phyloP scores from a whole-genome alignment of 169 alveolate genomes.

The Eimeria falciformis region DNA sequence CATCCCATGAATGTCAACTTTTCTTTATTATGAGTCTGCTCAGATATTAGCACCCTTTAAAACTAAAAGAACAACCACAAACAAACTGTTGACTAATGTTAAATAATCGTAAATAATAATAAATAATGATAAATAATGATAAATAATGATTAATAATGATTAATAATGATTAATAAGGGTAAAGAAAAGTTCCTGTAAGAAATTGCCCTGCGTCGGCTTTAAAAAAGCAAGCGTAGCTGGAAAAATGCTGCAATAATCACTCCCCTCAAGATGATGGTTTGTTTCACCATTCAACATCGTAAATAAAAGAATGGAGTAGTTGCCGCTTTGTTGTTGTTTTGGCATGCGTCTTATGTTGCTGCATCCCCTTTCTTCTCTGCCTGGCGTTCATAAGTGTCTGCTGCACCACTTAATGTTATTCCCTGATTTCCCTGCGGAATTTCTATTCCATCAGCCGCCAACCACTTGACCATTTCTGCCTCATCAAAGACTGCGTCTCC shows the following conservation, averaged over 20 bases:
- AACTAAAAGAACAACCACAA: no score
- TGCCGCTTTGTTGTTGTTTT: no score
- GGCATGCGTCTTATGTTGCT: not conserved
- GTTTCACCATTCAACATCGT: no score
- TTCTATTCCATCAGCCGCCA: slow-evolving; percentile 54
- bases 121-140: no score
- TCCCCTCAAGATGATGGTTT: not conserved
- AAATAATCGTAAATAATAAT: no score
- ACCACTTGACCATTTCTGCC: slow-evolving; percentile 54
- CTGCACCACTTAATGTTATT: slow-evolving; percentile 9
- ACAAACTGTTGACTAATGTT: not conserved
- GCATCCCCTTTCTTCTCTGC: slow-evolving; percentile 30
- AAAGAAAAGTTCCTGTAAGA: no score
- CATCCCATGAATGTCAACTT: no score
- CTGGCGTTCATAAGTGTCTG: not conserved
- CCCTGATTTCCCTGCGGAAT: not conserved
- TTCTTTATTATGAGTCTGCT: no score
- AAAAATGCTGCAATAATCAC: not conserved
- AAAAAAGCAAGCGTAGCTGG: not conserved
- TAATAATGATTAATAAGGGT: no score
- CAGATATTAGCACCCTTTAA: no score
- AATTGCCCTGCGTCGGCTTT: not conserved
- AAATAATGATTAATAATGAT: no score
- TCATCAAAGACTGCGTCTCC: slow-evolving; percentile 40
- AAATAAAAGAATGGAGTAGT: no score